Evolutionary conservation across 371 early-diverging fungal genomes (phyloP).

Genomic region (Umbelopsis sp.): DNA sequence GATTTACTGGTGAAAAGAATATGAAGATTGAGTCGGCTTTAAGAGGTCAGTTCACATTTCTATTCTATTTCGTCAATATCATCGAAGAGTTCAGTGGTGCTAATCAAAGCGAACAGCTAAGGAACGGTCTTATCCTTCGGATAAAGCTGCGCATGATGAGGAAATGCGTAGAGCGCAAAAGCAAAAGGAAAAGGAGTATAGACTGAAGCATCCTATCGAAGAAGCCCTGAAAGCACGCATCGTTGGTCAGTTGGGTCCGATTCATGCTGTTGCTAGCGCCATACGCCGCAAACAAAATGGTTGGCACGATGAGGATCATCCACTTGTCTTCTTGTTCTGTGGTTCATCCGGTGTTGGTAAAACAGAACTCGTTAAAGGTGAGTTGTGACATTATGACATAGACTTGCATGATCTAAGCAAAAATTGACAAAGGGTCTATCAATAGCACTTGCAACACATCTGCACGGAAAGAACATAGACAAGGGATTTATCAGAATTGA

Average conservation of each 20-base stretch:
- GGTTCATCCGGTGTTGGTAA: slow-evolving; percentile 79
- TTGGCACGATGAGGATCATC: slow-evolving; percentile 67
- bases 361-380: slow-evolving; percentile 73
- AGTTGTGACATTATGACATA: slow-evolving; percentile 19
- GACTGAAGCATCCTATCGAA: slow-evolving; percentile 59
- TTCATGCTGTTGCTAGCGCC: slow-evolving; percentile 62
- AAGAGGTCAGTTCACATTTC: slow-evolving; percentile 27
- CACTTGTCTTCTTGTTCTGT: slow-evolving; percentile 74
- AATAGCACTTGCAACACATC: slow-evolving; percentile 49
- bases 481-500: slow-evolving; percentile 68
- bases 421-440: background rate
- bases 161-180: slow-evolving; percentile 39
- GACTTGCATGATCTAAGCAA: background rate
- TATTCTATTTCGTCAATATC: background rate
- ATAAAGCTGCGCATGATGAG: slow-evolving; percentile 51
- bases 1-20: slow-evolving; percentile 53
- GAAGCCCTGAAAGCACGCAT: slow-evolving; percentile 50
- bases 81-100: background rate
- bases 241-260: slow-evolving; percentile 71
- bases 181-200: slow-evolving; percentile 54
- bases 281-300: slow-evolving; percentile 70
- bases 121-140: slow-evolving; percentile 38
- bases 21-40: slow-evolving; percentile 43
- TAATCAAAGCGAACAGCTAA: slow-evolving; percentile 30
- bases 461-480: slow-evolving; percentile 52